Base-by-base conservation (phyloP, 768 basidiomycete genomes). In the Saitozyma sp. region DNA sequence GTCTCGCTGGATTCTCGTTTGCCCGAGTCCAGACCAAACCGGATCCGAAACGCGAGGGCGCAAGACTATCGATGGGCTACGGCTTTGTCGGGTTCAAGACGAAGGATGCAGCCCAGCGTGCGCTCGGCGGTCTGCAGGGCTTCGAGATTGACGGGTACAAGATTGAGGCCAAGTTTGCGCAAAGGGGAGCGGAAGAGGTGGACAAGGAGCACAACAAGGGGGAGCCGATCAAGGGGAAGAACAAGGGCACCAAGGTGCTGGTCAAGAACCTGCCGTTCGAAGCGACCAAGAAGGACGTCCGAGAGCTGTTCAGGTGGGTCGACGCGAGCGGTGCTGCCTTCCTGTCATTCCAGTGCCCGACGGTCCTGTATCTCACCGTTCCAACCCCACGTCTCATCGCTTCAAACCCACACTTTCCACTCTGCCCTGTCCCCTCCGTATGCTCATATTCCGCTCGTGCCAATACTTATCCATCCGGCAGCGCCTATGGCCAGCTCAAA, bases 221-320 rank as follows among this genome's bases (percentile, higher is more conserved):
- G 11, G 45, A 74, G 40, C 45, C 52, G 20, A 82, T 78, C 59
- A 79, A 74, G 29, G 81, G 69, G 14, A 87, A 85, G 81, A 85
- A 84, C 54, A 84, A 84, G 62, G 89, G 89, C 65, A 90, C 92
- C 66, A 98, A 97, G 86, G 88, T 98, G 84, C 87, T 98, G 55
- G 92, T 98, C 68, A 98, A 97, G 86, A 99, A 99, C 72, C 85
- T 97, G 58, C 93, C 96, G 46, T 99, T 99, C 82, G 96, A 99
- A 79, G 91, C 89, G 50, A 89, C 89, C 49, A 91, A 89, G 83
- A 92, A 90, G 81, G 96, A 99, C 69, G 84, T 99, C 29, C 83
- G 89, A 58, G 89, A 90, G 64, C 79, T 98, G 42, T 96, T 98
- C 78, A 85, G 29, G 29, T 29, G 29, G 29, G 29, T 29, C 29